A percentile compares a stretch with the other conserved stretches of the same genome.
These are phyloP conservation scores for Dactylorhiza incarnata DNA, from an alignment of 106 monocot genomes.

Conservation along the genomic window DNA sequence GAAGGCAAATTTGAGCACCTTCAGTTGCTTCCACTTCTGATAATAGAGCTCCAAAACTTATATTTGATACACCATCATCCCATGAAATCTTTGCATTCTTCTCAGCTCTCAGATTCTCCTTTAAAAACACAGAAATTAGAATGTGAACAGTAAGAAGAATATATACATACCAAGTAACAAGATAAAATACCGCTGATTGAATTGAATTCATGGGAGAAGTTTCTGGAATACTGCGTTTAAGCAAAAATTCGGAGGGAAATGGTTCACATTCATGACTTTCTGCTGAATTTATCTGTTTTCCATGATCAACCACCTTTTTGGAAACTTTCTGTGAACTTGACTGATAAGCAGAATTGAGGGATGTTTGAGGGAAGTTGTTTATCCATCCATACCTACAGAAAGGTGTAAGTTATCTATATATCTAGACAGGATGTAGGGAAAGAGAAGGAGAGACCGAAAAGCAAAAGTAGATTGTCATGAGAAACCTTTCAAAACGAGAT, in stretches of 20 bases:
- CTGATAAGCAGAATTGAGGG: neutral
- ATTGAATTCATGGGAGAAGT: neutral
- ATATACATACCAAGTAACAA: neutral
- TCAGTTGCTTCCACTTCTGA: conserved; percentile 26
- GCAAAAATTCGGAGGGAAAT: neutral
- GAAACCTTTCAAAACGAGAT: too few species aligned
- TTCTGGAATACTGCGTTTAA: conserved; percentile 3
- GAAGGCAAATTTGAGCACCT: conserved; percentile 11
- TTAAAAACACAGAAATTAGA: neutral
- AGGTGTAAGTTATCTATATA: neutral
- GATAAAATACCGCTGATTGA: conserved; percentile 18
- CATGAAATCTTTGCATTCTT: conserved; percentile 20
- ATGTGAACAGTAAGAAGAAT: neutral
- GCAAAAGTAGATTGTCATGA: too few species aligned
- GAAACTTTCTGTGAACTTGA: neutral
- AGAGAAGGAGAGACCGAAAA: too few species aligned
- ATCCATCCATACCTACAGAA: conserved; percentile 47
- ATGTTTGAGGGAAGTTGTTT: conserved; percentile 4
- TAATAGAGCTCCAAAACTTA: conserved; percentile 54
- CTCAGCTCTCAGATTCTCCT: conserved; percentile 22
- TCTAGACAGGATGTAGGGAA: too few species aligned
- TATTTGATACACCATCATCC: conserved; percentile 47
- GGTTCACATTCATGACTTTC: conserved; percentile 11
- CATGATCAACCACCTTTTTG: conserved; percentile 2
- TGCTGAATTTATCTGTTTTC: conserved; percentile 1